A percentile compares a stretch with the other conserved stretches of the same genome.
phyloP scores from a whole-genome alignment of 495 filamentous ascomycete species.

The Opeltia flavorubescens region DNA sequence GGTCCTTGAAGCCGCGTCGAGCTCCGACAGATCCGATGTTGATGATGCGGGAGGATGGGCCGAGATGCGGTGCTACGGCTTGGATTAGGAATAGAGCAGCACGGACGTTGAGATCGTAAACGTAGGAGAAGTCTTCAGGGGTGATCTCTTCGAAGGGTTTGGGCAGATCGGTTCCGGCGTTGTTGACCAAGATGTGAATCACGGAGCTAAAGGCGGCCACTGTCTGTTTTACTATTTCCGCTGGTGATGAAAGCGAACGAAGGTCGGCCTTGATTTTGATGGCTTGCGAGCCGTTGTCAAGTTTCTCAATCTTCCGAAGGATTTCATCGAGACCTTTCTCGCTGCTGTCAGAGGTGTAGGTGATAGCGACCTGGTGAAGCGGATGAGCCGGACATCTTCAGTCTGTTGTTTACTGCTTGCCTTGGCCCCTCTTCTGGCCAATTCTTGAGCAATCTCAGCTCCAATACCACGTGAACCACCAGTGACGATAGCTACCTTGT shows the following conservation, averaged over 20 bases:
- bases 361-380: slow-evolving; percentile 23
- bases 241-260: slow-evolving; percentile 15
- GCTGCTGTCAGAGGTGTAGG: slow-evolving; percentile 27
- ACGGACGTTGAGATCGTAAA: slow-evolving; percentile 31
- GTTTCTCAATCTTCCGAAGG: slow-evolving; percentile 19
- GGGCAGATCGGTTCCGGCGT: slow-evolving; percentile 11
- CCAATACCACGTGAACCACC: slow-evolving; percentile 23
- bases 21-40: slow-evolving; percentile 37
- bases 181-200: slow-evolving; percentile 20
- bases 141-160: slow-evolving; percentile 19
- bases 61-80: slow-evolving; percentile 30
- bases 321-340: slow-evolving; percentile 19
- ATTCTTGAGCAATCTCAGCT: slow-evolving; percentile 17
- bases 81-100: slow-evolving; percentile 26
- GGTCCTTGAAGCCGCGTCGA: slow-evolving; percentile 23
- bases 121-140: slow-evolving; percentile 20
- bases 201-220: slow-evolving; percentile 17
- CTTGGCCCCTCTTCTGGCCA: slow-evolving; percentile 21
- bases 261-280: slow-evolving; percentile 25
- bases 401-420: slow-evolving; percentile 5
- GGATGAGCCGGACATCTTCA: neutral
- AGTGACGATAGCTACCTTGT: slow-evolving; percentile 38
- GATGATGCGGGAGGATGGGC: slow-evolving; percentile 34
- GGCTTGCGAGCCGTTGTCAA: slow-evolving; percentile 20
- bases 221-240: slow-evolving; percentile 2